These are phyloP conservation scores for Apiospora hydei DNA, from an alignment of 2,329 filamentous ascomycete species.

Conservation along the genomic window DNA sequence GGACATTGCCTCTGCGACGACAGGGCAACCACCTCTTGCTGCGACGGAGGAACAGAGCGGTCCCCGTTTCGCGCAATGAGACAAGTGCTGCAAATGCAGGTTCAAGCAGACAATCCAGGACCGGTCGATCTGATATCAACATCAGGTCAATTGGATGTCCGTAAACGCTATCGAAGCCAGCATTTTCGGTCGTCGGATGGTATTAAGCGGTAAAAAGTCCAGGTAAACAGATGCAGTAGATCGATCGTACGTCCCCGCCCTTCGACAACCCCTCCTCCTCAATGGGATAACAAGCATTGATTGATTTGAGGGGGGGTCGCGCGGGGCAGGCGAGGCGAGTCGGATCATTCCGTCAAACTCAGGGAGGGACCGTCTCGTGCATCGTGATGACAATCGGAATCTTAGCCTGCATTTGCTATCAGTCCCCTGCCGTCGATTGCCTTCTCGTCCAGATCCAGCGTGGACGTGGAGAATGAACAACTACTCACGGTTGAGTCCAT, in stretches of 20 bases:
- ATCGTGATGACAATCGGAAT: conserved; percentile 3
- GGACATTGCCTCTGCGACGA: not conserved
- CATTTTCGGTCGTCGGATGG: not conserved
- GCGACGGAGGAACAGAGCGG: not conserved
- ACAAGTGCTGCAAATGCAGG: not conserved
- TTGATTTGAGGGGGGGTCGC: not conserved
- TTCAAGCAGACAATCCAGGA: not conserved
- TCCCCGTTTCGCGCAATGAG: not conserved
- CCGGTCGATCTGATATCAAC: not conserved
- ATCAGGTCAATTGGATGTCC: not conserved
- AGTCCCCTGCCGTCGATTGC: not conserved
- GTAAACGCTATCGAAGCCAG: not conserved
- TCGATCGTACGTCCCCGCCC: not conserved
- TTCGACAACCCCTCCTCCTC: not conserved
- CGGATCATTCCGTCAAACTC: not conserved
- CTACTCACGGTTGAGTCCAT: conserved; percentile 6
- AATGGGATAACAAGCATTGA: not conserved
- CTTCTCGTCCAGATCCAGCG: not conserved
- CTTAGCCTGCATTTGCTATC: conserved; percentile 13
- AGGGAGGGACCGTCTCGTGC: conserved; percentile 11
- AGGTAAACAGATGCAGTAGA: not conserved
- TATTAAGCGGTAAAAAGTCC: not conserved
- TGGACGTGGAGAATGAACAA: not conserved
- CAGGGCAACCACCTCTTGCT: not conserved
- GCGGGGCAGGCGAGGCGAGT: not conserved